Evolutionary conservation across 2,329 filamentous ascomycete genomes (phyloP), one percentile per base, ranked within the genome.

Genomic region (Pseudogymnoascus sp.): DNA sequence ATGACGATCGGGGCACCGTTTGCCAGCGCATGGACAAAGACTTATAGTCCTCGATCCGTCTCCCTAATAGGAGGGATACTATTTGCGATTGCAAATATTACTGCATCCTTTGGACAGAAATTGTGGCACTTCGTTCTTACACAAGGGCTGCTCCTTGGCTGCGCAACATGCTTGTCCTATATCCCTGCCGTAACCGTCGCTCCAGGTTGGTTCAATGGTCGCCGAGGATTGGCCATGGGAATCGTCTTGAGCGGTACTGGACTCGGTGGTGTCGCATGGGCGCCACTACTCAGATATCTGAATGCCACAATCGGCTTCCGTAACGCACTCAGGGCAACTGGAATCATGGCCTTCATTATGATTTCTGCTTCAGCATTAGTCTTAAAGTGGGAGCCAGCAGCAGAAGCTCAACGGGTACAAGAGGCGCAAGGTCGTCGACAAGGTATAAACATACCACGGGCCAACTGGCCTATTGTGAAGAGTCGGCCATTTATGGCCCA

Each of bases 141-240:
- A 0, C 76, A 78, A 64, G 76, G 76, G 3, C 44, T 77, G 0
- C 65, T 78, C 2, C 67, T 75, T 0, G 76, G 77, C 1, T 67
- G 75, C n/a, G 76, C 71, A 0, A 73, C 73, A 1, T 76, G 75
- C 31, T 67, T 78, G 60, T 67, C 73, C 0, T 78, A 75, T 64
- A 72, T 78, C 5, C 73, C 75, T 0, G 72, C 76, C 1, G 72
- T 77, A 63, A 74, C 74, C 0, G 70, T 77, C 19, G 69, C 74
- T 1, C 76, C 76, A 2, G 72, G 72, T 8, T 78, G 74, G 72
- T 78, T 76, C 61, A 69, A 71, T 56, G 70, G 71, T 8, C 70
- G 71, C 5, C 70, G 75, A 2, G 75, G 73, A 1, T 66, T 76
- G 2, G 75, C 74, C 0, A 77, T 77, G 73, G 75, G 76, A 0